Evolutionary conservation across 805 yeast genomes (phyloP), one percentile per base, ranked within the genome.

Genomic region (Yarrowia keelungensis): DNA sequence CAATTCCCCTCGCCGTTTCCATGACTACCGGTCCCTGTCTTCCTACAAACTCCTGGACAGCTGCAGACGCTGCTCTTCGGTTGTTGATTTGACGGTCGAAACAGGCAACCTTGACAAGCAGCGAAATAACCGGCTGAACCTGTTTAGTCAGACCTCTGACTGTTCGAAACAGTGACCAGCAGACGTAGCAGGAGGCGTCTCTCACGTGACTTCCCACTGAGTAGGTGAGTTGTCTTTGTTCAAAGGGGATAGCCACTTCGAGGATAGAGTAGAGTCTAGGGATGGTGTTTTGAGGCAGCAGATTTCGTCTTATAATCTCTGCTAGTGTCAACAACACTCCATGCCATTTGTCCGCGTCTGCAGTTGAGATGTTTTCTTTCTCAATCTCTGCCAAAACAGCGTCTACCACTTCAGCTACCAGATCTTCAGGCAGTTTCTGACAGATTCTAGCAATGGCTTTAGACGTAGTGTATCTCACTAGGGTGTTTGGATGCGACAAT

Each of bases 11-110:
- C 3, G 69, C 71, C 73, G 86, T 78, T 36, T 82, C 69, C 39
- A 69, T 41, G 8, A 42, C 68, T 12, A 59, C 42, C 12, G 78
- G 78, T 0, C 90, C 90, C 74, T 86, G 88, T 45, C 98, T 79
- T 0, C 98, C 98, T 2, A 91, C 75, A 15, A 89, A 81, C 74
- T 93, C 98, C 75, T 93, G 98, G 8, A 93, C 73, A 0, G 95
- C 94, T 0, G 98, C 97, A 5, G 91, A 81, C 0, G 93, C 88
- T 16, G 97, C 93, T 69, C 96, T 81, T 69, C 97, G 81, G 7
- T 92, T 85, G 69, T 87, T 82, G 19, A 91, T 79, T 68, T 92
- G 97, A 26, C 82, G 79, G 75, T 93, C 98, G 74, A 89, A 88
- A 61, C 91, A 81, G 9, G 88, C 79, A 1, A 86, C 82, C 11